Conservation (phyloP, 2,329 filamentous ascomycete species). For the Colletotrichum sansevieriae region DNA sequence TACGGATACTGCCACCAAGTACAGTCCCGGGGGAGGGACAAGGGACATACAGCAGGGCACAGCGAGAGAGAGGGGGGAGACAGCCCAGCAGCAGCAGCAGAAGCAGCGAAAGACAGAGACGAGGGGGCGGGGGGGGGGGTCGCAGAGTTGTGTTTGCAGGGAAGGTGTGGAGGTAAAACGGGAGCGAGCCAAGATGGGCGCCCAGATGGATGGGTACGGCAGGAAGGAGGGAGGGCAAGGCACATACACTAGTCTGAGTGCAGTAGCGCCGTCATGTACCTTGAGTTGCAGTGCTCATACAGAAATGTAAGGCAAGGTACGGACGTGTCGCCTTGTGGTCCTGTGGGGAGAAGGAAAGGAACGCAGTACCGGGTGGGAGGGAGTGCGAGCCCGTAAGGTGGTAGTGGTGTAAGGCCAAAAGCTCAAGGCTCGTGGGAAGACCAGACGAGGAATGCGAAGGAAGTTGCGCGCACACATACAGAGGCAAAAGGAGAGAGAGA, state of each 20-base stretch:
- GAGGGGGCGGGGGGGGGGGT: not conserved
- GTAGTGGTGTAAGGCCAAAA: slow-evolving; percentile 26
- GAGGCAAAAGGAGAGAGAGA: not conserved
- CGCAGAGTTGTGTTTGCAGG: slow-evolving; percentile 30
- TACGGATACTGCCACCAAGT: not conserved
- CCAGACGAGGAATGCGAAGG: slow-evolving; percentile 24
- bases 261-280: slow-evolving; percentile 22
- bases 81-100: not conserved
- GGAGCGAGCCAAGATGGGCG: slow-evolving; percentile 40
- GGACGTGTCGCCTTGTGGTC: not conserved
- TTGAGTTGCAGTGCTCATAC: slow-evolving; percentile 12
- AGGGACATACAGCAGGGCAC: slow-evolving; percentile 11
- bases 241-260: not conserved
- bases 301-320: slow-evolving; percentile 20
- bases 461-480: slow-evolving; percentile 14
- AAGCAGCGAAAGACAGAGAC: not conserved
- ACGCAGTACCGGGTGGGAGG: slow-evolving; percentile 10
- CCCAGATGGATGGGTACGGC: slow-evolving; percentile 35
- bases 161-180: slow-evolving; percentile 38
- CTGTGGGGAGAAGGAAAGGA: not conserved
- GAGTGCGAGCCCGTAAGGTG: not conserved
- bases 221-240: slow-evolving; percentile 1
- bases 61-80: slow-evolving; percentile 6
- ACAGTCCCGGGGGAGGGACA: slow-evolving; percentile 3
- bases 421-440: slow-evolving; percentile 21